Evolutionary conservation across 2,329 filamentous ascomycete genomes (phyloP), one percentile per base, ranked within the genome.

Genomic region (Fonsecaea monophora): DNA sequence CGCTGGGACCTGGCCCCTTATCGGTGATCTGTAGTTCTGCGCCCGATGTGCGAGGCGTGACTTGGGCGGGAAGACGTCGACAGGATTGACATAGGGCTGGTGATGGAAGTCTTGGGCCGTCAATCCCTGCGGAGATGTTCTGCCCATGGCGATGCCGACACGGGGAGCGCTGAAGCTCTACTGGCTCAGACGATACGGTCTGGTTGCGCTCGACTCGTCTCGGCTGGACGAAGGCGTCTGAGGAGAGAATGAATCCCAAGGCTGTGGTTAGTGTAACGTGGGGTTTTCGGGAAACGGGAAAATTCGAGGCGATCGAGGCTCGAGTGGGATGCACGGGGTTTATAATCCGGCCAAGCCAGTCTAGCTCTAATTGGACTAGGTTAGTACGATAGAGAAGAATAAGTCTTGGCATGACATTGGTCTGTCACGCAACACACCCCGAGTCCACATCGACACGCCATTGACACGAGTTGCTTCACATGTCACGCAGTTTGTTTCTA

Each of bases 91-190:
- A 57, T 58, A 71, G n/a, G 63, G 50, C 58, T 68, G 66, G 37
- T 69, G 70, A 53, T 71, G 70, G 60, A 71, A 71, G 58, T 71
- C 70, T 35, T 60, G 58, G 59, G 68, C 64, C 25, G 62, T 71
- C 35, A 71, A 60, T 9, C 70, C 68, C 38, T 67, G 63, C 38
- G 68, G 55, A n/a, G 70, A 68, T 30, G 60, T 40, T 65, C 66
- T 50, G 21, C 64, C 62, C 70, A 71, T 70, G 9, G 35, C 45
- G 37, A 35, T 48, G 35, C 10, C 21, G 18, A 8, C 10, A 25
- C 45, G 12, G 12, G 9, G 5, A 12, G 12, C 45, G 45, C 6
- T 1, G 40, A 45, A 45, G 40, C 40, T 18, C 40, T 18, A 32
- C 18, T 32, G 6, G 53, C 15, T 25, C 13, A 8, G 32, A 54